Evolutionary conservation across 306 rosid species (phyloP), one percentile per base, ranked within the genome.

Genomic region (Hippophae tibetana): DNA sequence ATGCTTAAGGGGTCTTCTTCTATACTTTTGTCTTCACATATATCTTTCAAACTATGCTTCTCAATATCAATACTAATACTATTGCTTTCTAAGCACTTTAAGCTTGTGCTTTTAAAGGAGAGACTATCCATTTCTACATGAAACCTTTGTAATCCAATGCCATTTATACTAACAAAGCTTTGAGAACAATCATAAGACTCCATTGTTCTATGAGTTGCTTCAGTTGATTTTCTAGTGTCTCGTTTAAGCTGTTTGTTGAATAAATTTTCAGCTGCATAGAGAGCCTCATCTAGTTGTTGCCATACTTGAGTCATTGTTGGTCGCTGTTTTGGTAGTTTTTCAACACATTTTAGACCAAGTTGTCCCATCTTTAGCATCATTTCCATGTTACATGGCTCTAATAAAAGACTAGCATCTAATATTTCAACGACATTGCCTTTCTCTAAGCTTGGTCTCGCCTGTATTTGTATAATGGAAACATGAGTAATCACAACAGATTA

Each of bases 361-460:
- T 65, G 68, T 13, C 94, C 97, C 89, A 86, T 80, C 66, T 82
- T 78, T 51, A 80, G 69, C 95, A 86, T 75, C 73, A 80, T 78
- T 51, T 84, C 73, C 75, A 67, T 72, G 68, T 84, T 80, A 73
- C 95, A 89, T 52, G 79, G 72, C 75, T 80, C 82, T 56, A 71
- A 56, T 48, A 82, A 76, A 52, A 86, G 82, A 79, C 71, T 75
- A 63, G 75, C 95, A 65, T 89, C 97, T 56, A 89, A 56, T 10
- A 89, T 78, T 61, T 86, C 93, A 65, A 78, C 95, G 63, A 89
- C 70, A 9, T 48, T 57, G 4, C 79, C 89, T 47, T 52, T 62
- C 73, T 86, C 95, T 65, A 89, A 42, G 74, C 95, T 78, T 38
- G 95, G 89, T 63, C 84, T 79, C 66, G 90, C 89, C 97, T 89